A percentile compares a stretch with the other conserved stretches of the same genome.
phyloP scores from a whole-genome alignment of 2,329 filamentous ascomycete species.

The Calonectria hongkongensis region DNA sequence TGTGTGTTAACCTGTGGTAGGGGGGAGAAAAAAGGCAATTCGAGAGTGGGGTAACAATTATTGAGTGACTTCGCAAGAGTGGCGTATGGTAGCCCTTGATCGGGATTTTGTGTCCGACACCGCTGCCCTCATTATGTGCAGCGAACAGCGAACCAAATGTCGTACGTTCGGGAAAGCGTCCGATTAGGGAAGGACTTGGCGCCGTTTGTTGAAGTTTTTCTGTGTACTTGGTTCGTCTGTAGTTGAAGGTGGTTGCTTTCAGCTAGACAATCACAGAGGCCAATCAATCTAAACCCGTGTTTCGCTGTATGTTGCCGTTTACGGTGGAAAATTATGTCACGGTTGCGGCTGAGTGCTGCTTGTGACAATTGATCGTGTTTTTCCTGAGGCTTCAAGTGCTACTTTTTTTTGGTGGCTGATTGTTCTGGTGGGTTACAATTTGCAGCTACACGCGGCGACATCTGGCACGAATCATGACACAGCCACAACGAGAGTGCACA shows the following conservation, averaged over 20 bases:
- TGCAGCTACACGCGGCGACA: not conserved
- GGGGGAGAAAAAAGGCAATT: not conserved
- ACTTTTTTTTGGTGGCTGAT: not conserved
- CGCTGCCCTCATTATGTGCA: slow-evolving; percentile 2
- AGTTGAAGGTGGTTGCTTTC: not conserved
- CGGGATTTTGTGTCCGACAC: slow-evolving; percentile 33
- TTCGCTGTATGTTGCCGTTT: slow-evolving; percentile 9
- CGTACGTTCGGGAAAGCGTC: slow-evolving; percentile 4
- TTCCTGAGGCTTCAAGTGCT: not conserved
- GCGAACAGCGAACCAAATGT: not conserved
- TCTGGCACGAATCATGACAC: not conserved
- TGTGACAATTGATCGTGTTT: not conserved
- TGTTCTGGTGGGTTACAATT: not conserved
- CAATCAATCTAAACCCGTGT: not conserved
- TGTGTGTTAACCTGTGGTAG: not conserved
- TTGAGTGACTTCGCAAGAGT: slow-evolving; percentile 15
- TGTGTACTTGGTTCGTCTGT: not conserved
- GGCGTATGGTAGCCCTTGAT: not conserved
- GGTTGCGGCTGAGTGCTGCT: not conserved
- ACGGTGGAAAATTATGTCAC: not conserved
- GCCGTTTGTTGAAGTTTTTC: not conserved
- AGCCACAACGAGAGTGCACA: no score
- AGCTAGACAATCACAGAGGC: not conserved
- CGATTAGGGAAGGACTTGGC: slow-evolving; percentile 23
- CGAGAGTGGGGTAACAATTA: not conserved